These are phyloP conservation scores for Pyrenula massariospora DNA, from an alignment of 495 filamentous ascomycete genomes.

Conservation along the genomic window DNA sequence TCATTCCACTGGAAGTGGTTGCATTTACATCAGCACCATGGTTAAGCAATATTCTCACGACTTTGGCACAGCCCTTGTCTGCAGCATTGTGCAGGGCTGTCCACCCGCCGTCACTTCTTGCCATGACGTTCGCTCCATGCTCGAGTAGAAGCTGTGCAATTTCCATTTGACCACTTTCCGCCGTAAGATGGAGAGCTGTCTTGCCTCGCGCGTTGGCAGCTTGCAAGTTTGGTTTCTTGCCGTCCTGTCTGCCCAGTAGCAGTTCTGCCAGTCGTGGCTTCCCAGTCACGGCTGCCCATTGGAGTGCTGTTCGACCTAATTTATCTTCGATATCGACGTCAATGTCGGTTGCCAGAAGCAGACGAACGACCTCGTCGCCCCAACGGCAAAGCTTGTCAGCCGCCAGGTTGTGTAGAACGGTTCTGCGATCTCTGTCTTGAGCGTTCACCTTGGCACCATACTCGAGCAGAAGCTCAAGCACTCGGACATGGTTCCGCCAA, in stretches of 20 bases:
- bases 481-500: conserved; percentile 39
- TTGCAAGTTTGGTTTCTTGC: conserved; percentile 19
- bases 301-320: conserved; percentile 44
- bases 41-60: conserved; percentile 35
- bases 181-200: conserved; percentile 48
- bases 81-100: conserved; percentile 55
- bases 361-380: conserved; percentile 35
- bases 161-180: conserved; percentile 36
- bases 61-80: conserved; percentile 37
- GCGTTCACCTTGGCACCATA: conserved; percentile 39
- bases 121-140: conserved; percentile 39
- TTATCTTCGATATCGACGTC: conserved; percentile 28
- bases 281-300: conserved; percentile 54
- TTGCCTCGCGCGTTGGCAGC: conserved; percentile 46
- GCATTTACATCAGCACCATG: conserved; percentile 44
- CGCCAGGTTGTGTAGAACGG: conserved; percentile 42
- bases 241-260: conserved; percentile 24
- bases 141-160: conserved; percentile 44
- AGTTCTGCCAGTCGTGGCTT: conserved; percentile 42
- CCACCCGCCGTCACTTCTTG: conserved; percentile 49
- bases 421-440: conserved; percentile 21
- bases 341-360: conserved; percentile 29
- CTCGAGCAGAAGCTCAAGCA: conserved; percentile 34
- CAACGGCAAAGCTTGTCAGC: conserved; percentile 39
- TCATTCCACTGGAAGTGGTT: conserved; percentile 43